Evolutionary conservation across 139 green algal genomes (phyloP).

Genomic region (Coelastrella sp.): DNA sequence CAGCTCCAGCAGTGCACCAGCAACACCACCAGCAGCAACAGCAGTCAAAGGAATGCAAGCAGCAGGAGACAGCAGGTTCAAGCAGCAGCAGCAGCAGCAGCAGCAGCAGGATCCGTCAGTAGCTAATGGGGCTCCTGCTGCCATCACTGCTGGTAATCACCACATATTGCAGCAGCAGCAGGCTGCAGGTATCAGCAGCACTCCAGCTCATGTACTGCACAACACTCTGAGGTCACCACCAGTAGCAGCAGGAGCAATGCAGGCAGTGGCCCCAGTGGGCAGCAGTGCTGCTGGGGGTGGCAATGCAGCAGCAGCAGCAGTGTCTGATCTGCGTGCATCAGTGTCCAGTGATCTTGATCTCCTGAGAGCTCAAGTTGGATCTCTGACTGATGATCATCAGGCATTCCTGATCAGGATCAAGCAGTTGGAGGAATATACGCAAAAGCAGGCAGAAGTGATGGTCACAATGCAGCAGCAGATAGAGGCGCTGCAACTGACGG

Average conservation of each 20-base stretch:
- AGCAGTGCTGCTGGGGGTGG: not conserved
- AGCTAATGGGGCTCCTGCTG: too few species aligned
- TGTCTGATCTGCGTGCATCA: not conserved
- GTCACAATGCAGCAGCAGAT: constrained; percentile 24
- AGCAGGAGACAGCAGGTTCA: too few species aligned
- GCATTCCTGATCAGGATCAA: constrained; percentile 47
- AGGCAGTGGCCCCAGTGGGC: not conserved
- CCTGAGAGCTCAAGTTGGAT: constrained; percentile 32
- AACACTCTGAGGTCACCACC: not conserved
- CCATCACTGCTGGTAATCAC: too few species aligned
- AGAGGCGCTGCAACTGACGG: not conserved
- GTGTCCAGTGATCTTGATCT: constrained; percentile 26
- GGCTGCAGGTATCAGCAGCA: too few species aligned
- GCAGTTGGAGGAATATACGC: constrained; percentile 46
- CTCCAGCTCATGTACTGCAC: not conserved
- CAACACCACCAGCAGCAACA: too few species aligned
- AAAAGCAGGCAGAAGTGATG: constrained; percentile 22
- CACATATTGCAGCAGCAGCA: constrained; percentile 1
- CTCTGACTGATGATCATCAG: constrained; percentile 13
- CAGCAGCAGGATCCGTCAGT: too few species aligned
- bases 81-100: too few species aligned
- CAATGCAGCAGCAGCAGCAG: not conserved
- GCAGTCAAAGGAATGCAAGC: not conserved
- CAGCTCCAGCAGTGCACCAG: not conserved
- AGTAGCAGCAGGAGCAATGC: not conserved